A percentile compares a stretch with the other conserved stretches of the same genome.
Conservation (phyloP, 31 red algal species). For the Endocladia muricata region DNA sequence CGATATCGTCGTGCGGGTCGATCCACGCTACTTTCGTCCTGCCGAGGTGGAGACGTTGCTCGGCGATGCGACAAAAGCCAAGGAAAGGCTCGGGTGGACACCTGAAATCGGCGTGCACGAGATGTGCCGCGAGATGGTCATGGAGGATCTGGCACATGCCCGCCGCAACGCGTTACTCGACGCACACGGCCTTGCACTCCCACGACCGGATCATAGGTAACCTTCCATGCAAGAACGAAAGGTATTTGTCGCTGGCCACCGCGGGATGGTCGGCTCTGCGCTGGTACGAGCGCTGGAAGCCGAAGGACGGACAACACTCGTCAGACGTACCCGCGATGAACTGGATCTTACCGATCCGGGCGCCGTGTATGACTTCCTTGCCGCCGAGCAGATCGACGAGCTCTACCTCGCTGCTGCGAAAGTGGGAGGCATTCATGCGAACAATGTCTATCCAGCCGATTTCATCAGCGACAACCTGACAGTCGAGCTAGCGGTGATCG, state of each 20-base stretch:
- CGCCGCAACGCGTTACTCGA: too few species aligned
- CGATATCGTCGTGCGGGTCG: background rate
- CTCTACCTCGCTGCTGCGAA: slow-evolving; percentile 13
- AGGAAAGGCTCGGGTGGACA: background rate
- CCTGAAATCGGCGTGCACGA: background rate
- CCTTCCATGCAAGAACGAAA: too few species aligned
- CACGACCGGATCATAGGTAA: too few species aligned
- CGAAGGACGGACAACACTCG: background rate
- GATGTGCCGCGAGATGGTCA: background rate
- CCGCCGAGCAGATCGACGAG: background rate
- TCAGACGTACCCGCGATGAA: slow-evolving; percentile 5
- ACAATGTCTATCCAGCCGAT: slow-evolving; percentile 14
- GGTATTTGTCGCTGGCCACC: slow-evolving; percentile 24
- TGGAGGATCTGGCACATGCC: background rate
- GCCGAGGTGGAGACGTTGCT: background rate
- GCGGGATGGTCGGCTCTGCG: slow-evolving; percentile 18
- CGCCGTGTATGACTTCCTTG: background rate
- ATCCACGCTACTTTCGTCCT: background rate
- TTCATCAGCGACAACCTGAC: slow-evolving; percentile 20
- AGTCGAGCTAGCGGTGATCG: slow-evolving; percentile 8
- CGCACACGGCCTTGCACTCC: too few species aligned
- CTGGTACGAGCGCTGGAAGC: background rate
- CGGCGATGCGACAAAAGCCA: background rate
- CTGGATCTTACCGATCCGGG: slow-evolving; percentile 2
- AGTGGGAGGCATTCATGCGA: slow-evolving; percentile 25